These are phyloP conservation scores for Solanum paucissectum DNA, from an alignment of 257 asterid species.

Conservation along the genomic window DNA sequence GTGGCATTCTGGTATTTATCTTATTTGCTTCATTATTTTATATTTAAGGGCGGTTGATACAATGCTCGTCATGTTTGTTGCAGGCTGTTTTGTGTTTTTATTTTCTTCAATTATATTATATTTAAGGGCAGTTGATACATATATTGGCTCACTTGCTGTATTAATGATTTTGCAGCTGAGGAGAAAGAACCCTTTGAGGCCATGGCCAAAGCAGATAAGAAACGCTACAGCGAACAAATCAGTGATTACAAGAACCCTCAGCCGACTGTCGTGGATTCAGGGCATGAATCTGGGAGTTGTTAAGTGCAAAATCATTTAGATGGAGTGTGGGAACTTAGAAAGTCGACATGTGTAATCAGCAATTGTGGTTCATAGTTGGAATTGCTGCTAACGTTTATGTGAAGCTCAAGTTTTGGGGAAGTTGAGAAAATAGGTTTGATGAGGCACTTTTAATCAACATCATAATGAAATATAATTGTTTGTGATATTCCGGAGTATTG, in stretches of 20 bases:
- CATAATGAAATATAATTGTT: neutral
- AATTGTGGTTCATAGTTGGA: neutral
- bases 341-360: neutral
- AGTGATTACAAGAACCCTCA: constrained; percentile 61
- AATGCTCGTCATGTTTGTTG: neutral
- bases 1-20: constrained; percentile 11
- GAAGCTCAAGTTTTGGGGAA: neutral
- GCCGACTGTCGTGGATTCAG: constrained; percentile 24
- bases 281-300: constrained; percentile 46
- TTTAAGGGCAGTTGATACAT: too few relatives aligned
- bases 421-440: neutral
- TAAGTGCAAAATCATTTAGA: neutral
- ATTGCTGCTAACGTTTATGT: neutral
- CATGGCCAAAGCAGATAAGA: constrained; percentile 81
- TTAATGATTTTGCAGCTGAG: constrained; percentile 41
- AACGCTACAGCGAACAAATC: constrained; percentile 59
- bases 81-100: constrained; percentile 15
- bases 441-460: neutral
- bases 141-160: neutral
- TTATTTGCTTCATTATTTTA: neutral
- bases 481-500: neutral
- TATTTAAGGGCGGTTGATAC: neutral
- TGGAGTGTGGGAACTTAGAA: neutral
- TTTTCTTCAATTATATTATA: neutral
- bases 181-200: constrained; percentile 84